Percentiles rank a stretch among this genome's conserved stretches.
These are phyloP conservation scores for Neolentinus lepideus DNA, from an alignment of 1,284 basidiomycete species.

Conservation along the genomic window DNA sequence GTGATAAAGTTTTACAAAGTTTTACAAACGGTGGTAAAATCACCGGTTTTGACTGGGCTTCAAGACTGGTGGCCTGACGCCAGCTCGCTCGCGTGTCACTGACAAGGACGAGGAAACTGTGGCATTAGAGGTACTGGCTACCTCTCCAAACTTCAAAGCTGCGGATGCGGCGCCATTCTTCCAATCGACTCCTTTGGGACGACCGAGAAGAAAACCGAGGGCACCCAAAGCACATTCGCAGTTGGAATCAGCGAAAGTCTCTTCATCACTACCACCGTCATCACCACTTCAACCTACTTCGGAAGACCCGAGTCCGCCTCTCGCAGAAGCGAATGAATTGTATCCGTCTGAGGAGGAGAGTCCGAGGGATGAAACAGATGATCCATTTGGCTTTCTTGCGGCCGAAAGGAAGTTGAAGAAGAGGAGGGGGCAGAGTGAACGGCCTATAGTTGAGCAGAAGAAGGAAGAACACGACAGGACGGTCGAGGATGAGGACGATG, in stretches of 20 bases:
- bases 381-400: conserved; percentile 38
- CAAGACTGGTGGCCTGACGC: too few species aligned
- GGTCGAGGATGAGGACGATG: not conserved
- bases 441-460: not conserved
- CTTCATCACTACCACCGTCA: not conserved
- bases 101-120: not conserved
- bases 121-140: not conserved
- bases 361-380: conserved; percentile 15
- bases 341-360: not conserved
- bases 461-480: not conserved
- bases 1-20: too few species aligned
- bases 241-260: not conserved
- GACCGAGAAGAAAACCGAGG: not conserved
- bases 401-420: conserved; percentile 30
- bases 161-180: not conserved
- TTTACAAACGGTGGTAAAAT: too few species aligned
- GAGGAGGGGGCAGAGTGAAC: conserved; percentile 9
- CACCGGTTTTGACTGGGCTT: too few species aligned
- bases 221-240: not conserved
- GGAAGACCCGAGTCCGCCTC: not conserved
- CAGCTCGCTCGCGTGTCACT: too few species aligned
- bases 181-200: not conserved
- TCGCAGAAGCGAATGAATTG: not conserved
- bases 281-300: not conserved
- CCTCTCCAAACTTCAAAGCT: not conserved